These are phyloP conservation scores for Hemileccinum rubropunctum DNA, from an alignment of 768 basidiomycete species.

Conservation along the genomic window DNA sequence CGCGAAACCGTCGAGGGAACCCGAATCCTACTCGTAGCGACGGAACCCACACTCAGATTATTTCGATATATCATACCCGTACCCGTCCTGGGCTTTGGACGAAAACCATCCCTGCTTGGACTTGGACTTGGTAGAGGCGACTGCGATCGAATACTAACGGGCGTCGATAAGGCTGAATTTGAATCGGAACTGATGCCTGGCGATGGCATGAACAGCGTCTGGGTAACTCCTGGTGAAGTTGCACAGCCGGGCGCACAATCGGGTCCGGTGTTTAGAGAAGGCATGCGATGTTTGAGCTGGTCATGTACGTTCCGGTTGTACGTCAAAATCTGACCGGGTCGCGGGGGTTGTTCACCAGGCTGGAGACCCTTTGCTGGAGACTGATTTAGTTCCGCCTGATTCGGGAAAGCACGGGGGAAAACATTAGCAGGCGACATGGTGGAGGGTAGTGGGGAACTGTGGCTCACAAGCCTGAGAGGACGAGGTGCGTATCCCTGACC, in stretches of 20 bases:
- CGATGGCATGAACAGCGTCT: constrained; percentile 19
- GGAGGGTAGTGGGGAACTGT: constrained; percentile 12
- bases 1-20: constrained; percentile 27
- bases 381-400: constrained; percentile 13
- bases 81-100: constrained; percentile 58
- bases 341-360: constrained; percentile 24
- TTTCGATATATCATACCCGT: constrained; percentile 69
- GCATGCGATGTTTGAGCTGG: constrained; percentile 26
- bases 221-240: constrained; percentile 20
- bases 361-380: constrained; percentile 10
- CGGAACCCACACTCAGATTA: constrained; percentile 16
- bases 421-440: background rate
- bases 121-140: constrained; percentile 19
- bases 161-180: constrained; percentile 10
- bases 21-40: constrained; percentile 38
- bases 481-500: constrained; percentile 22
- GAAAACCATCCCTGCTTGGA: constrained; percentile 17
- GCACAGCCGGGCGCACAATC: constrained; percentile 5
- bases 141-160: constrained; percentile 14
- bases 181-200: constrained; percentile 2
- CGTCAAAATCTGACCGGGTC: constrained; percentile 25
- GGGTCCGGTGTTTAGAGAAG: constrained; percentile 11
- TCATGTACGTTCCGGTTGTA: constrained; percentile 37
- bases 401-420: background rate
- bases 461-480: constrained; percentile 25